Base-by-base conservation (phyloP, 805 yeast species). In the Candida maesae region DNA sequence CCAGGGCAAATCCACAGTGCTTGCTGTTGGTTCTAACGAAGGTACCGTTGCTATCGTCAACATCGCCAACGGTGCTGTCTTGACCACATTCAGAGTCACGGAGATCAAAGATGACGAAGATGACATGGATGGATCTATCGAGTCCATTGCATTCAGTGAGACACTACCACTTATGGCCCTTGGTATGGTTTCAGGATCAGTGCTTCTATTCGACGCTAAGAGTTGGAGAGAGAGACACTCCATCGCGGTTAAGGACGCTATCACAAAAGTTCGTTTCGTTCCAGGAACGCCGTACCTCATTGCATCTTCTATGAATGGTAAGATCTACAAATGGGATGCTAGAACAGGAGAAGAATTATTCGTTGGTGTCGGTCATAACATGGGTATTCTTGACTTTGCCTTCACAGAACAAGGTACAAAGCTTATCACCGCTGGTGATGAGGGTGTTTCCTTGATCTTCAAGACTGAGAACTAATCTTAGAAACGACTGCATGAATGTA, bases 361-460 rank as follows among this genome's bases (percentile, higher is more conserved):
- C 66, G 82, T 74, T 25, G 93, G 95, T 49, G 78, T 79, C 30
- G 99, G 99, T 17, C 99, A 93, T 62, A 84, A 84, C 63, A 85
- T 86, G 84, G 98, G 98, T 47, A 81, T 93, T 15, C 72, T 93
- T 49, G 97, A 88, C 55, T 91, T 93, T 59, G 79, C 83, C 15
- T 58, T 82, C 32, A 76, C 79, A 42, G 79, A 77, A 30, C 66
- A 75, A 34, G 91, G 88, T 20, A 71, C 74, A 38, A 80, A 81
- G 59, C 56, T 93, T 33, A 73, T 89, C 27, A 87, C 97, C 16
- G 99, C 96, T 12, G 97, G 97, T 49, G 99, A 93, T 61, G 99
- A 93, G 63, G 96, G 96, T 51, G 96, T 93, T 24, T 78, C 95
- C 11, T 68, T 91, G 49, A 76, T 91, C 4, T 55, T 52, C 39